Evolutionary conservation across 192 early-diverging fungal species (phyloP).

Genomic region (Gamsiella multidivaricata): DNA sequence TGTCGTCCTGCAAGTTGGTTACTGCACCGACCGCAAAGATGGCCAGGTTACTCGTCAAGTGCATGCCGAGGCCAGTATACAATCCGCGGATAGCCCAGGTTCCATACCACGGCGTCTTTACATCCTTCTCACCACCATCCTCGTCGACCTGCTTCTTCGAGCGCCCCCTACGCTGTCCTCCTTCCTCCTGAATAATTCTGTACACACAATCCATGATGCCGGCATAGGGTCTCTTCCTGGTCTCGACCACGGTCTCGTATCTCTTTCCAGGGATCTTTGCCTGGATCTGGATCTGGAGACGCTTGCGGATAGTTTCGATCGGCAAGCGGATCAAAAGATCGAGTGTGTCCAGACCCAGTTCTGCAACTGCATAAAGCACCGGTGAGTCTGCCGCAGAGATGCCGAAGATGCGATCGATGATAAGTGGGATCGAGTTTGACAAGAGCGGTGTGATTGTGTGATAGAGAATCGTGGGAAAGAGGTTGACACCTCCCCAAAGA

Average conservation of each 20-base stretch:
- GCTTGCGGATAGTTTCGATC: conserved; percentile 86
- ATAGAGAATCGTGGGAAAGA: conserved; percentile 84
- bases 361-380: conserved; percentile 65
- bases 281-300: conserved; percentile 85
- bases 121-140: not conserved
- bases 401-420: conserved; percentile 73
- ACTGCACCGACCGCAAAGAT: conserved; percentile 71
- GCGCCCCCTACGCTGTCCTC: conserved; percentile 51
- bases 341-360: conserved; percentile 75
- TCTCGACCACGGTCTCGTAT: conserved; percentile 75
- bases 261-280: conserved; percentile 61
- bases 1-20: conserved; percentile 63
- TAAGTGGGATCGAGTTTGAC: conserved; percentile 69
- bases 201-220: conserved; percentile 76
- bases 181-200: conserved; percentile 81
- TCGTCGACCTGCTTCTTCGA: conserved; percentile 17
- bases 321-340: conserved; percentile 84
- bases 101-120: conserved; percentile 45
- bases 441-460: conserved; percentile 81
- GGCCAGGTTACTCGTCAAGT: conserved; percentile 66
- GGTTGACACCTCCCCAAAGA: conserved; percentile 77
- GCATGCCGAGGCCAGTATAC: conserved; percentile 77
- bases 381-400: conserved; percentile 73
- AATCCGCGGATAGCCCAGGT: conserved; percentile 73
- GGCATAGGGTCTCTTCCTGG: conserved; percentile 76